phyloP scores from a whole-genome alignment of 2,329 filamentous ascomycete genomes.

The Tolypocladium sp. region DNA sequence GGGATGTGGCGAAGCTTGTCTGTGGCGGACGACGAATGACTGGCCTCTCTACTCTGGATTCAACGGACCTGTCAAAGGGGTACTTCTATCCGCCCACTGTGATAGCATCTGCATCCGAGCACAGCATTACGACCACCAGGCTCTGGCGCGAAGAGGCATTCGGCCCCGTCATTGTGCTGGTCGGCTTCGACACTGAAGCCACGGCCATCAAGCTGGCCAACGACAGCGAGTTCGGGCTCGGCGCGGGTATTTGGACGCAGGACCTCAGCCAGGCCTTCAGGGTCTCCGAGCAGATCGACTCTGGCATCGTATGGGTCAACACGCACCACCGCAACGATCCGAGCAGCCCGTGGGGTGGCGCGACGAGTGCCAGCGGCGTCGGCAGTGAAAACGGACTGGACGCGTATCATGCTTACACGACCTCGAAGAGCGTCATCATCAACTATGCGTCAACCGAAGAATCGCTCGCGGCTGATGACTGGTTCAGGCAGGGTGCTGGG shows the following conservation, averaged over 20 bases:
- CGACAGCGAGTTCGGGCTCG: constrained; percentile 66
- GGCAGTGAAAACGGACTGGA: constrained; percentile 67
- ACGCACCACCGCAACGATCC: constrained; percentile 67
- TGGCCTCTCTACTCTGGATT: constrained; percentile 38
- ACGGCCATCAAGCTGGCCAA: constrained; percentile 65
- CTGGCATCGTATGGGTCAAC: constrained; percentile 50
- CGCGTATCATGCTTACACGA: constrained; percentile 50
- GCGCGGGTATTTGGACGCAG: constrained; percentile 67
- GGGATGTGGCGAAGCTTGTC: constrained; percentile 25
- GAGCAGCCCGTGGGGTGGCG: constrained; percentile 61
- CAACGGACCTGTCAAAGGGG: constrained; percentile 40
- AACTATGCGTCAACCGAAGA: constrained; percentile 55
- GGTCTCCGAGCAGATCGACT: constrained; percentile 60
- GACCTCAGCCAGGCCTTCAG: constrained; percentile 69
- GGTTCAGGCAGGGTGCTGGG: constrained; percentile 52
- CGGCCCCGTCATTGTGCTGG: constrained; percentile 68
- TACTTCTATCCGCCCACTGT: constrained; percentile 81
- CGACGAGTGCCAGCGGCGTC: constrained; percentile 52
- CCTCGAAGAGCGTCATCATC: constrained; percentile 57
- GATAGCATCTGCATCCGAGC: constrained; percentile 41
- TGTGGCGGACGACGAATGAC: constrained; percentile 39
- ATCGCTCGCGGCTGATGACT: constrained; percentile 46
- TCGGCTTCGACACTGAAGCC: constrained; percentile 65
- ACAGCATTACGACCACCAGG: constrained; percentile 56
- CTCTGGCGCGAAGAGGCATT: constrained; percentile 79